Evolutionary conservation across 345 rosid genomes (phyloP).

Genomic region (Rhizophora apiculata): DNA sequence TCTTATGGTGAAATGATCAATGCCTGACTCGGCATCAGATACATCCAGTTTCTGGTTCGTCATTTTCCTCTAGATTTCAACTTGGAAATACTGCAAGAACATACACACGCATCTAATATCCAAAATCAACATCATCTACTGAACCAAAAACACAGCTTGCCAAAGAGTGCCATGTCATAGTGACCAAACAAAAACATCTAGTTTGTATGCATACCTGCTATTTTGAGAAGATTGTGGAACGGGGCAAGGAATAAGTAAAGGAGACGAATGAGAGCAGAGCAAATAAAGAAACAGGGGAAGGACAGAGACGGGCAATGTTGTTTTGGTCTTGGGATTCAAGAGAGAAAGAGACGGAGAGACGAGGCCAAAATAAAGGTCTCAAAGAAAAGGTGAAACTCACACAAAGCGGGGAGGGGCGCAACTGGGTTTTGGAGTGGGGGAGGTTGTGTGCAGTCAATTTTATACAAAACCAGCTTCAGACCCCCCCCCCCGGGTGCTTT

Average conservation of each 20-base stretch:
- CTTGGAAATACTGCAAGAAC: background rate
- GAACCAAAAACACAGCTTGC: background rate
- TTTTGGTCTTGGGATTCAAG: background rate
- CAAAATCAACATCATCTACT: background rate
- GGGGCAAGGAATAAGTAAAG: background rate
- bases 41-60: conserved; percentile 22
- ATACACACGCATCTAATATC: background rate
- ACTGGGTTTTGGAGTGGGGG: background rate
- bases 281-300: background rate
- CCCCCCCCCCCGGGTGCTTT: too few species aligned
- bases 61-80: conserved; percentile 8
- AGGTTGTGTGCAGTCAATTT: background rate
- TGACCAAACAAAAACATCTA: too few species aligned
- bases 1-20: conserved; percentile 3
- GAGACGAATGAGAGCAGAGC: background rate
- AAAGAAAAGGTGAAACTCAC: background rate
- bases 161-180: too few species aligned
- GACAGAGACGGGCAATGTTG: background rate
- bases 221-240: background rate
- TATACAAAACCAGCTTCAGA: background rate
- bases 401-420: background rate
- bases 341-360: background rate
- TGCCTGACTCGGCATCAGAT: conserved; percentile 2
- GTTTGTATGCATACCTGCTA: background rate
- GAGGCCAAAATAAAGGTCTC: background rate